Evolutionary conservation across 495 filamentous ascomycete genomes (phyloP).

Genomic region (Aspergillus panamensis): DNA sequence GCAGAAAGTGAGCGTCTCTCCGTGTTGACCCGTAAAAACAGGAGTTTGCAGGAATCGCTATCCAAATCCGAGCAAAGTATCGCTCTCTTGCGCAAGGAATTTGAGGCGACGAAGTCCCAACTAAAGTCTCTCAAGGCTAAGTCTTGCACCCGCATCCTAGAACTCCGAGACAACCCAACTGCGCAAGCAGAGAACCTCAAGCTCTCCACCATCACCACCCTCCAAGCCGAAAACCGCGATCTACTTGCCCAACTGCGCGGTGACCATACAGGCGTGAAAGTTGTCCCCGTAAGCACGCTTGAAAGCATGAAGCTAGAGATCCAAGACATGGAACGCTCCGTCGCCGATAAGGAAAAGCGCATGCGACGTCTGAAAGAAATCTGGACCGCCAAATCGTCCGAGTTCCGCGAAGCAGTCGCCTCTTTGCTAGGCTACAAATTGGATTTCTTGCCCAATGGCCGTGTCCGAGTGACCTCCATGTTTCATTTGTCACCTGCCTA

Average conservation of each 20-base stretch:
- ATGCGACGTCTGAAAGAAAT: conserved; percentile 84
- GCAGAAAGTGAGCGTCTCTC: conserved; percentile 74
- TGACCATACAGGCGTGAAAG: conserved; percentile 39
- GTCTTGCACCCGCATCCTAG: conserved; percentile 78
- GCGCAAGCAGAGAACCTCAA: conserved; percentile 79
- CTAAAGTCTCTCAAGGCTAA: conserved; percentile 66
- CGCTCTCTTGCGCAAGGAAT: conserved; percentile 67
- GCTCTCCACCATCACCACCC: conserved; percentile 65
- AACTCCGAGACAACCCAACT: conserved; percentile 86
- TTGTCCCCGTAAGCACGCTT: conserved; percentile 72
- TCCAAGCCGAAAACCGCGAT: conserved; percentile 80
- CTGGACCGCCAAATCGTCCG: conserved; percentile 79
- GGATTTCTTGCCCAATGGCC: conserved; percentile 89
- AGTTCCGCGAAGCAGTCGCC: conserved; percentile 91
- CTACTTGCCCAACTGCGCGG: conserved; percentile 73
- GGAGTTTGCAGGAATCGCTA: conserved; percentile 74
- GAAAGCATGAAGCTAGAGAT: conserved; percentile 70
- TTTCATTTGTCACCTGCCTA: conserved; percentile 61
- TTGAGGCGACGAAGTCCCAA: conserved; percentile 66
- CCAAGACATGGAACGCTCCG: conserved; percentile 61
- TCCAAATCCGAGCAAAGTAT: conserved; percentile 62
- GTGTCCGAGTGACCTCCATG: conserved; percentile 78
- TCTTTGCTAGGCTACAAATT: conserved; percentile 87
- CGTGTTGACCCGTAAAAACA: conserved; percentile 76
- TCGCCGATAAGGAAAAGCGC: conserved; percentile 82